Percentiles rank a stretch among this genome's conserved stretches.
phyloP scores from a whole-genome alignment of 176 grass and related monocot species.

The Microstegium vimineum region DNA sequence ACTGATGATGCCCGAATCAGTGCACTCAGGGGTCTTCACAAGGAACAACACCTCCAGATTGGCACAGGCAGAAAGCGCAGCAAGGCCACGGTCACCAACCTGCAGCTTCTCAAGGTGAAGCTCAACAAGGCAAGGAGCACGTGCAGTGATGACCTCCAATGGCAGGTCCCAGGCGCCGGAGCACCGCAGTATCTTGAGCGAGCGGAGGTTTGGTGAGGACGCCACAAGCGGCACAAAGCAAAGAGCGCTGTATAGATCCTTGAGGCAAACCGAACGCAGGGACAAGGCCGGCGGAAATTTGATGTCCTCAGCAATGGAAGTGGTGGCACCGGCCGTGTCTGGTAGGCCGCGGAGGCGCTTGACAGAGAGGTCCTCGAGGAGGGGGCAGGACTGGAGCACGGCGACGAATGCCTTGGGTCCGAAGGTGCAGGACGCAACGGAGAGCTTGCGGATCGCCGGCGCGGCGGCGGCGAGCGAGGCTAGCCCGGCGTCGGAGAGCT shows the following conservation, averaged over 20 bases:
- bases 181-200: slow-evolving; percentile 82
- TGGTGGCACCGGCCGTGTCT: slow-evolving; percentile 43
- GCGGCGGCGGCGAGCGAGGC: slow-evolving; percentile 40
- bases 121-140: slow-evolving; percentile 51
- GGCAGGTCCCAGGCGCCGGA: slow-evolving; percentile 85
- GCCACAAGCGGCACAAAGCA: slow-evolving; percentile 77
- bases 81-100: slow-evolving; percentile 76
- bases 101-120: slow-evolving; percentile 96
- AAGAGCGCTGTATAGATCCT: slow-evolving; percentile 79
- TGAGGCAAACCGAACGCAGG: slow-evolving; percentile 76
- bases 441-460: slow-evolving; percentile 68
- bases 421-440: slow-evolving; percentile 77
- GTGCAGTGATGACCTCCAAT: slow-evolving; percentile 42
- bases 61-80: slow-evolving; percentile 46
- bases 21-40: slow-evolving; percentile 90
- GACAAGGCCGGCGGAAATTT: slow-evolving; percentile 27
- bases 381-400: slow-evolving; percentile 50
- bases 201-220: slow-evolving; percentile 70
- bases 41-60: slow-evolving; percentile 80
- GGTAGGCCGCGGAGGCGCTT: slow-evolving; percentile 85
- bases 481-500: slow-evolving; percentile 68
- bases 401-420: slow-evolving; percentile 75
- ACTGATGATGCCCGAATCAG: slow-evolving; percentile 62
- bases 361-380: slow-evolving; percentile 83
- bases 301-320: slow-evolving; percentile 33